phyloP scores from a whole-genome alignment of 768 basidiomycete species.

The Boletales sp. region DNA sequence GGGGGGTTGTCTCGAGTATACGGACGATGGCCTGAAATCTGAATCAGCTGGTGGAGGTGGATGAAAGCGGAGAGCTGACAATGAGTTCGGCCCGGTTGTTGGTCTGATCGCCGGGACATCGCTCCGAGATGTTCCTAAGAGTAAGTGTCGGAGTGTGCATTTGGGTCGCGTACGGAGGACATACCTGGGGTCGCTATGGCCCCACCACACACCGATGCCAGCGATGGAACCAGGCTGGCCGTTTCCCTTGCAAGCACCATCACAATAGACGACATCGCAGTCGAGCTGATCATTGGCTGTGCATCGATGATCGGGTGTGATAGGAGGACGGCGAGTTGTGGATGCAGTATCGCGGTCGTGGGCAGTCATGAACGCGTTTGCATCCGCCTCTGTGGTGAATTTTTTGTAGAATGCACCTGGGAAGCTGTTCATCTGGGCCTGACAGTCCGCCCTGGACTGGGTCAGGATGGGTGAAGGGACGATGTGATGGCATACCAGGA shows the following conservation, averaged over 20 bases:
- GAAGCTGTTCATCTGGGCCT: slow-evolving; percentile 65
- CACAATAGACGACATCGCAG: slow-evolving; percentile 67
- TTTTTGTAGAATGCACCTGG: slow-evolving; percentile 63
- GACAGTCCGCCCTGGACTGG: slow-evolving; percentile 61
- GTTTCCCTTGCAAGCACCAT: slow-evolving; percentile 86
- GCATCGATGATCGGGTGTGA: too few relatives aligned
- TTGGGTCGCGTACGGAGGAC: background rate
- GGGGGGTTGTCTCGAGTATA: slow-evolving; percentile 70
- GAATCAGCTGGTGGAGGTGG: background rate
- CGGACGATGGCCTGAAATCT: slow-evolving; percentile 78
- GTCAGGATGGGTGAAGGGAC: slow-evolving; percentile 23
- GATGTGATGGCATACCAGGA: slow-evolving; percentile 55
- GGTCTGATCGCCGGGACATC: slow-evolving; percentile 79
- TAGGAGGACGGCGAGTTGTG: too few relatives aligned
- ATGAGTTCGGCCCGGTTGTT: slow-evolving; percentile 89
- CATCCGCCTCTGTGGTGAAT: slow-evolving; percentile 53
- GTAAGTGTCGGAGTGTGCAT: background rate
- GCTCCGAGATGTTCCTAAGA: slow-evolving; percentile 72
- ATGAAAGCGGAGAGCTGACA: slow-evolving; percentile 40
- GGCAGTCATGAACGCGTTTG: slow-evolving; percentile 49
- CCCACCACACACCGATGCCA: slow-evolving; percentile 92
- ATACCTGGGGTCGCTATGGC: slow-evolving; percentile 56
- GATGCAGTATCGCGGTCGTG: slow-evolving; percentile 13
- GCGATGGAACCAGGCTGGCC: slow-evolving; percentile 64
- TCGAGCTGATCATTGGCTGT: slow-evolving; percentile 23